Evolutionary conservation across 2,329 filamentous ascomycete genomes (phyloP).

Genomic region (Aspergillus piperis): DNA sequence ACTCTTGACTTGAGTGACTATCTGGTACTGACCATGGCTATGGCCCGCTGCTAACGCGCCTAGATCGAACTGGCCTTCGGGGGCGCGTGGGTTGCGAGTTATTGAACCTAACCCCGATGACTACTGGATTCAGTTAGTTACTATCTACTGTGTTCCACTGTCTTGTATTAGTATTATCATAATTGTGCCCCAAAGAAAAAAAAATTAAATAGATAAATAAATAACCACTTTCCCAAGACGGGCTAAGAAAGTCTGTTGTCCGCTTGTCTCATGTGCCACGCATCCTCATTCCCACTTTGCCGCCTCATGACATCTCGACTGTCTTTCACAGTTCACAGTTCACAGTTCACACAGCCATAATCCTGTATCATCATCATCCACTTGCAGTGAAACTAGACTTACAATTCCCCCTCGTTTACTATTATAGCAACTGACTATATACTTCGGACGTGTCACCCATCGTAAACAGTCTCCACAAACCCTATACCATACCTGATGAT

Average conservation of each 20-base stretch:
- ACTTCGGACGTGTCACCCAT: too few relatives aligned
- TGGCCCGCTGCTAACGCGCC: slow-evolving; percentile 4
- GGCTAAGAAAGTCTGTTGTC: background rate
- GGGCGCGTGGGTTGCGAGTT: background rate
- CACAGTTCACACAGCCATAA: too few relatives aligned
- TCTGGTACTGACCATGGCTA: background rate
- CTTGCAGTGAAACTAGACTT: too few relatives aligned
- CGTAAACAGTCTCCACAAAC: too few relatives aligned
- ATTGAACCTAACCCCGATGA: background rate
- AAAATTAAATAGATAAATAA: background rate
- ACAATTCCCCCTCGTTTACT: too few relatives aligned
- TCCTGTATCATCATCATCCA: too few relatives aligned
- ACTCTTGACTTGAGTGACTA: background rate
- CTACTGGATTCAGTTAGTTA: background rate
- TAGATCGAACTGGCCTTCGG: slow-evolving; percentile 1
- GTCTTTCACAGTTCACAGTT: too few relatives aligned
- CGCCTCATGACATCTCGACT: slow-evolving; percentile 2
- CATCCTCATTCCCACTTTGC: background rate
- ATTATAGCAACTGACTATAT: too few relatives aligned
- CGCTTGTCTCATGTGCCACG: slow-evolving; percentile 3
- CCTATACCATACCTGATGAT: too few relatives aligned
- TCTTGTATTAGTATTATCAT: too few relatives aligned
- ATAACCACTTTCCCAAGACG: background rate
- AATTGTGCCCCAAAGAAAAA: background rate
- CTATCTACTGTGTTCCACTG: background rate